Evolutionary conservation across 1,284 basidiomycete species (phyloP), one percentile per base, ranked within the genome.

Genomic region (Papiliotrema terrestris): DNA sequence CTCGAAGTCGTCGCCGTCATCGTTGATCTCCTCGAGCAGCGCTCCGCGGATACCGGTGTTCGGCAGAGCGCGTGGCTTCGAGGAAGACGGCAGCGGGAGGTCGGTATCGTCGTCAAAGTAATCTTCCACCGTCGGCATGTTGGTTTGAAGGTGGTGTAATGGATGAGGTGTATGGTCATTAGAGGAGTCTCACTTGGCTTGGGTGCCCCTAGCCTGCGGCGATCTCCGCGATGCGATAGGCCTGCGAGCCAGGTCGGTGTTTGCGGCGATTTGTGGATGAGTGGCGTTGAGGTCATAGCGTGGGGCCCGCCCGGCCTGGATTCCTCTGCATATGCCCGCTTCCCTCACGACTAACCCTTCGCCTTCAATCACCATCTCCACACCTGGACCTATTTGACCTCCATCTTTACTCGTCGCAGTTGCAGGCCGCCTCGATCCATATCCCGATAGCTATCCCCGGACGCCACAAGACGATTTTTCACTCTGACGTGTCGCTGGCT

Each of bases 21-120:
- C 65, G 13, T 58, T 62, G 49, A 91, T 83, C 77, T 90, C 85
- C 69, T 91, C 82, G 55, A 94, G 78, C 36, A 94, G 80, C 2
- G 89, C 84, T 2, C 90, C 89, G 45, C 79, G 82, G 1, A 81
- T 59, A 50, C 87, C 86, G 15, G 83, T 82, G 64, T 85, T 83
- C 11, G 85, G 84, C 1, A 92, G 78, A 0, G 83, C 78, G n/a
- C 80, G 81, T 22, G 58, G 58, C 26, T 78, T 78, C 2, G 66
- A 65, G 87, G 79, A 2, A 20, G 65, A 67, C 25, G 75, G 74
- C 39, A 76, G 66, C 8, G 75, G 74, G 41, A 92, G 81, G 72
- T 93, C 90, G 17, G 88, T 89, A 67, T 92, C 89, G 78, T 93
- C 90, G 82, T 92, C 89, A 71, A 91, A 93, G 58, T 73, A 71